Percentiles rank a stretch among this genome's conserved stretches.
phyloP scores from a whole-genome alignment of 2,329 filamentous ascomycete species.

The Fusarium mangiferae region DNA sequence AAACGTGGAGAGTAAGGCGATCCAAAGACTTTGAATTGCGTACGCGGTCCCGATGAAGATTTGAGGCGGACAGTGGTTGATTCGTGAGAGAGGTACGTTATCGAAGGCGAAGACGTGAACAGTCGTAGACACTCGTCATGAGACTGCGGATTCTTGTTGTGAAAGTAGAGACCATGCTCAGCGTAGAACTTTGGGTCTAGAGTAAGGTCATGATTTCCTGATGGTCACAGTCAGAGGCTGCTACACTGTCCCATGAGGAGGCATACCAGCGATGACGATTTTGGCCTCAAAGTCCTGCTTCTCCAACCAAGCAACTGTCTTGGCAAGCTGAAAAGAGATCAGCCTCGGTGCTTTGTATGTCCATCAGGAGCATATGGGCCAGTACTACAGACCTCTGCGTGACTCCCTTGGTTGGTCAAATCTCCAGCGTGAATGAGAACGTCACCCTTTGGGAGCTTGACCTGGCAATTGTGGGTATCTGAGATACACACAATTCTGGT shows the following conservation, averaged over 20 bases:
- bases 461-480: constrained; percentile 76
- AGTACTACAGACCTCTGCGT: constrained; percentile 56
- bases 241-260: background rate
- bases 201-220: constrained; percentile 81
- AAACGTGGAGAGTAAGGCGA: constrained; percentile 72
- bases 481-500: constrained; percentile 80
- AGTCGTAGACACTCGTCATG: constrained; percentile 64
- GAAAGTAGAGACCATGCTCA: constrained; percentile 63
- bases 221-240: constrained; percentile 11
- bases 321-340: constrained; percentile 58
- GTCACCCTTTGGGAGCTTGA: constrained; percentile 76
- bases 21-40: constrained; percentile 74
- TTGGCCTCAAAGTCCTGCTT: constrained; percentile 75
- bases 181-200: constrained; percentile 72
- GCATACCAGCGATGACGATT: constrained; percentile 73
- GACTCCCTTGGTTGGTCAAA: constrained; percentile 77
- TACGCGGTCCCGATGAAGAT: constrained; percentile 64
- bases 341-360: background rate
- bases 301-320: constrained; percentile 73
- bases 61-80: constrained; percentile 64
- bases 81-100: constrained; percentile 73
- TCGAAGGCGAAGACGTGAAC: constrained; percentile 62
- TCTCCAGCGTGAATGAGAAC: constrained; percentile 82
- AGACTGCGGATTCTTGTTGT: constrained; percentile 66
- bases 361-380: background rate